phyloP scores from a whole-genome alignment of 192 early-diverging fungal species.

The Dimargaris cristalligena region DNA sequence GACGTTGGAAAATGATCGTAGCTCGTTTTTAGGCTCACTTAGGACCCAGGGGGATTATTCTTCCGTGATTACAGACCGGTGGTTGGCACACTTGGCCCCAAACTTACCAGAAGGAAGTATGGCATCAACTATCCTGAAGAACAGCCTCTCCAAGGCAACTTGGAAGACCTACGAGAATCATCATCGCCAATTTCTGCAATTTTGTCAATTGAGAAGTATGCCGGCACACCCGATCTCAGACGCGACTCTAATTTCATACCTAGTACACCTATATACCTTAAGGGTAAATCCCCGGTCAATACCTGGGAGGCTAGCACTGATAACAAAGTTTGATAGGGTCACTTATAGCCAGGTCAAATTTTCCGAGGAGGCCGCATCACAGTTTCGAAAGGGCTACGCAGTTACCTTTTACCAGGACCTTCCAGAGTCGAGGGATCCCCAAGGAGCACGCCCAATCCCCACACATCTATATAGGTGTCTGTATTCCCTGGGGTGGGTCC shows the following conservation, averaged over 20 bases:
- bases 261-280: not conserved
- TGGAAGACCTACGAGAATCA: not conserved
- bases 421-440: not conserved
- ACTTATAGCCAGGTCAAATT: not conserved
- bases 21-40: not conserved
- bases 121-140: not conserved
- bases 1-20: not conserved
- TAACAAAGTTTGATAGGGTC: not conserved
- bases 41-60: not conserved
- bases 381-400: not conserved
- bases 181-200: not conserved
- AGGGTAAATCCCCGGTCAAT: not conserved
- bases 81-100: too few species aligned
- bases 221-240: not conserved
- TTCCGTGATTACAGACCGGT: too few species aligned
- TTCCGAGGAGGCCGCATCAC: not conserved
- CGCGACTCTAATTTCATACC: not conserved
- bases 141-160: not conserved
- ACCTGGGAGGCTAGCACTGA: not conserved
- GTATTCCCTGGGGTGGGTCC: not conserved
- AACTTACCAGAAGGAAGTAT: not conserved
- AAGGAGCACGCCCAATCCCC: not conserved
- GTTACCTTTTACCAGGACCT: not conserved
- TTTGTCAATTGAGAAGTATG: not conserved
- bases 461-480: not conserved